These are phyloP conservation scores for Moringa oleifera DNA, from an alignment of 345 rosid species.

Conservation along the genomic window DNA sequence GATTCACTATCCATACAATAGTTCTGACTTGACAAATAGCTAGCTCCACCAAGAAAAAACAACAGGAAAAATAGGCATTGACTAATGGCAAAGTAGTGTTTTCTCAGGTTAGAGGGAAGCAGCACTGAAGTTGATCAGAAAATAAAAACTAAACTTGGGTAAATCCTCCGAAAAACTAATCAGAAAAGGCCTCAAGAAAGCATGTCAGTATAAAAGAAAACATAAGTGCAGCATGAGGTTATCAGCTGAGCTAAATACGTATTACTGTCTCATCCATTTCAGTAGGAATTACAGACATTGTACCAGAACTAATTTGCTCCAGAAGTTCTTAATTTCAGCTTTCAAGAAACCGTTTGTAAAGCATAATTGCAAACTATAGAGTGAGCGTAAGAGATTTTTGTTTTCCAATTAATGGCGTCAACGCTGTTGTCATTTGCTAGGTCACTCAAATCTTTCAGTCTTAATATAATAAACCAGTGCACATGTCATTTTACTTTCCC, in stretches of 20 bases:
- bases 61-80: too few species aligned
- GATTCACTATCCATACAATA: not conserved
- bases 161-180: too few species aligned
- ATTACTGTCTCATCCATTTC: too few species aligned
- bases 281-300: too few species aligned
- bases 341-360: not conserved
- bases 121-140: too few species aligned
- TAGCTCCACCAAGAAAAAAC: not conserved
- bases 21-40: not conserved
- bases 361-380: not conserved
- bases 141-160: too few species aligned
- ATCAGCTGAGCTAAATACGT: too few species aligned
- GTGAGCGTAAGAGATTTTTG: not conserved
- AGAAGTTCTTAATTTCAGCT: not conserved
- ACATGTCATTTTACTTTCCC: constrained; percentile 1
- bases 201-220: too few species aligned
- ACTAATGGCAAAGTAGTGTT: too few species aligned
- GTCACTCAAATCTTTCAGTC: not conserved
- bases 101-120: too few species aligned
- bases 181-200: too few species aligned
- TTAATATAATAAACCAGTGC: not conserved
- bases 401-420: not conserved
- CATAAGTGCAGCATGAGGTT: too few species aligned
- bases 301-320: not conserved
- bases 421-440: not conserved